Evolutionary conservation across 2,329 filamentous ascomycete genomes (phyloP), one percentile per base, ranked within the genome.

Genomic region (Dactylellina sp.): DNA sequence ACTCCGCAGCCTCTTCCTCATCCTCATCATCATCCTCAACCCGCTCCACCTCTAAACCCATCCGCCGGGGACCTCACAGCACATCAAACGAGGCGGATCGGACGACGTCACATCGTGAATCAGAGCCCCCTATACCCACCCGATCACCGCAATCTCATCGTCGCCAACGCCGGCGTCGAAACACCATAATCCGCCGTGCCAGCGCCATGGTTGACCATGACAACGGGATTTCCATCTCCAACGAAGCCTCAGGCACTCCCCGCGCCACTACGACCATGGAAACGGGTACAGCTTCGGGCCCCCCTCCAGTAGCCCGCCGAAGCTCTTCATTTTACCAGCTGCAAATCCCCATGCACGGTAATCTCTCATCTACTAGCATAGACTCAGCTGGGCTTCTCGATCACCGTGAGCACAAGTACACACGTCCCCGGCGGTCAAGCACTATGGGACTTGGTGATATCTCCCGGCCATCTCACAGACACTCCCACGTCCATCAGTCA

Each of bases 301-400:
- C 46, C 12, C 7, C 37, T 18, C 20, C 63, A 7, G 32, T 49
- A 25, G 53, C 32, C 18, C 71, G 71, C 37, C 40, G 71, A 40
- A 57, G 52, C 9, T 61, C 61, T 16, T 37, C 61, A 1, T 75
- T 75, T 46, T 75, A 75, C 53, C 62, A 62, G 16, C 35, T 75
- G 6, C 55, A 75, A n/a, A 56, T 75, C n/a, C 68, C 68, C n/a
- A 46, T 47, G 14, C 71, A 75, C 32, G 55, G 44, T n/a, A 92
- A 91, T 79, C 80, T 89, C 76, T 98, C 94, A 82, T 89, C 86
- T 78, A 93, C 91, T 0, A 98, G 94, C 81, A 83, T 98, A 76
- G 94, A 97, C 77, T 97, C 93, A 80, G 90, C 96, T 80, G 89
- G 88, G 6, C 83, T 98, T 77, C 83, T 98, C 16, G 94, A 98